Percentiles rank a stretch among this genome's conserved stretches.
phyloP scores from a whole-genome alignment of 768 basidiomycete species.

The Jaapia argillacea region DNA sequence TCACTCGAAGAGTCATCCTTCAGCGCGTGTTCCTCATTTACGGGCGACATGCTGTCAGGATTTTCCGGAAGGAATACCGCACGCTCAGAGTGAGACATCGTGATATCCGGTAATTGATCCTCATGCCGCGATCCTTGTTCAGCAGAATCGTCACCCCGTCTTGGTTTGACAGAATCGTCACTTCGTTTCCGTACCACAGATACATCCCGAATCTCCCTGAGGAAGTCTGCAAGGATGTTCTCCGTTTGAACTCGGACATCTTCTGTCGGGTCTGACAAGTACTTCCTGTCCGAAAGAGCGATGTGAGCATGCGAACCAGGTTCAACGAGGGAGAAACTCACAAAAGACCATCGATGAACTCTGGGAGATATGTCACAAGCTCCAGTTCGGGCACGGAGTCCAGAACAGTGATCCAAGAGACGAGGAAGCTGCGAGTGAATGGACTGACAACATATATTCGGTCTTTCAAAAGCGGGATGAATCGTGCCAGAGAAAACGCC shows the following conservation, averaged over 20 bases:
- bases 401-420: slow-evolving; percentile 92
- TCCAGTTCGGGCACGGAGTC: slow-evolving; percentile 97
- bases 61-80: slow-evolving; percentile 22
- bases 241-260: slow-evolving; percentile 91
- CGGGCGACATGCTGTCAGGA: slow-evolving; percentile 38
- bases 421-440: slow-evolving; percentile 92
- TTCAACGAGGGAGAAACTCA: slow-evolving; percentile 26
- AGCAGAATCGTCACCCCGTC: slow-evolving; percentile 24
- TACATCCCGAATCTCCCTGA: slow-evolving; percentile 85
- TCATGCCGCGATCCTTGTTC: slow-evolving; percentile 35
- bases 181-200: slow-evolving; percentile 61
- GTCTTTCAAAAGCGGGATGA: slow-evolving; percentile 89
- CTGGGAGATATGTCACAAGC: slow-evolving; percentile 87
- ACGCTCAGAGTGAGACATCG: slow-evolving; percentile 45
- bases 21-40: slow-evolving; percentile 22
- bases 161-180: slow-evolving; percentile 41
- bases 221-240: slow-evolving; percentile 78
- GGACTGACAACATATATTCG: slow-evolving; percentile 93
- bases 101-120: slow-evolving; percentile 47
- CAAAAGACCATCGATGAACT: slow-evolving; percentile 91
- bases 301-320: slow-evolving; percentile 7
- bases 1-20: slow-evolving; percentile 33
- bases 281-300: slow-evolving; percentile 63
- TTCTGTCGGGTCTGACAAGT: slow-evolving; percentile 89
- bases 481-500: slow-evolving; percentile 90